Evolutionary conservation across 176 grass and related monocot species (phyloP).

Genomic region (Cocos nucifera): DNA sequence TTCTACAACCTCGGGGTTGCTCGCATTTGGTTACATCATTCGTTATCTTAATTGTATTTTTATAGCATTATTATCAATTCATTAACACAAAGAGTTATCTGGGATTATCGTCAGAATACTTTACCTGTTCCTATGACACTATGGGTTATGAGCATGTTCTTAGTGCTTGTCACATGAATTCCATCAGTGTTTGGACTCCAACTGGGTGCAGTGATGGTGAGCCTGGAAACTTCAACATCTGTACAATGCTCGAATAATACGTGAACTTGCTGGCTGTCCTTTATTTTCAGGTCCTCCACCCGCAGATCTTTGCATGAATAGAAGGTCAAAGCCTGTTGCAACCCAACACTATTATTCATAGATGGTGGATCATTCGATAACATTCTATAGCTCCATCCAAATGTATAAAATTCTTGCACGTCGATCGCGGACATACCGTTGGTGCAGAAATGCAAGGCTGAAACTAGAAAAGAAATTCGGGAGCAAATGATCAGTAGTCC

Average conservation of each 20-base stretch:
- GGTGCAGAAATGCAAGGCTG: slow-evolving; percentile 57
- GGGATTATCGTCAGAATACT: neutral
- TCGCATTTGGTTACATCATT: too few species aligned
- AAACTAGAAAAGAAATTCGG: neutral
- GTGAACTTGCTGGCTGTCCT: slow-evolving; percentile 67
- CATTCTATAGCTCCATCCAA: neutral
- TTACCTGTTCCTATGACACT: slow-evolving; percentile 63
- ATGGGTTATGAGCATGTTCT: slow-evolving; percentile 32
- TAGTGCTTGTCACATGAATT: slow-evolving; percentile 51
- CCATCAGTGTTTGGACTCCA: slow-evolving; percentile 83
- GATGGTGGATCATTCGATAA: neutral
- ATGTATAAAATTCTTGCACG: too few species aligned
- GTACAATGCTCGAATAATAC: slow-evolving; percentile 32
- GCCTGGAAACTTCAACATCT: slow-evolving; percentile 33
- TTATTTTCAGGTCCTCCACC: slow-evolving; percentile 38
- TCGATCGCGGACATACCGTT: slow-evolving; percentile 30
- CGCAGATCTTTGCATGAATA: slow-evolving; percentile 37
- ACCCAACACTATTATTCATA: neutral
- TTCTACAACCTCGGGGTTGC: too few species aligned
- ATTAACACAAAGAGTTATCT: too few species aligned
- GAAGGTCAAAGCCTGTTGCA: slow-evolving; percentile 52
- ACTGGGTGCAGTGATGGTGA: slow-evolving; percentile 48
- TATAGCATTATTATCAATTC: too few species aligned
- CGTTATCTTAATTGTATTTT: too few species aligned
- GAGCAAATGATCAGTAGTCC: neutral